phyloP scores from a whole-genome alignment of 2,329 filamentous ascomycete genomes.

The Penicillium olsonii region DNA sequence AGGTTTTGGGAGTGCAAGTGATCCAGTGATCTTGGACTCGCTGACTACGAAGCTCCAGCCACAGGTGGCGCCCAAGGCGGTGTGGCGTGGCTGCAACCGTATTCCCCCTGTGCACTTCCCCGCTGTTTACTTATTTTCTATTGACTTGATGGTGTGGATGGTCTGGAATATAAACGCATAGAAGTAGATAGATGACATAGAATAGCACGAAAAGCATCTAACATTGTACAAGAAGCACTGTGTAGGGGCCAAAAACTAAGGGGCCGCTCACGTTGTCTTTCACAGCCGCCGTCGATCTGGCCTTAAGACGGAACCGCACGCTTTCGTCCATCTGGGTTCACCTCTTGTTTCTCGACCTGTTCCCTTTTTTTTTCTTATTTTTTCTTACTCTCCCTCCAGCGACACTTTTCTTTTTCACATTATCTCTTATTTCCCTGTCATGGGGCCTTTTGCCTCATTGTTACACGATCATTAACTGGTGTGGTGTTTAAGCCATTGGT shows the following conservation, averaged over 20 bases:
- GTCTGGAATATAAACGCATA: background rate
- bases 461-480: slow-evolving; percentile 40
- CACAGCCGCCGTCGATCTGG: slow-evolving; percentile 35
- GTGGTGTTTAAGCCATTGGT: slow-evolving; percentile 17
- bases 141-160: background rate
- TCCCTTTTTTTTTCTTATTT: slow-evolving; percentile 18
- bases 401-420: slow-evolving; percentile 17
- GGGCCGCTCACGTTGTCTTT: slow-evolving; percentile 21
- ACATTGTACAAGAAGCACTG: background rate
- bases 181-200: background rate
- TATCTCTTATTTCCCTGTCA: slow-evolving; percentile 31
- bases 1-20: slow-evolving; percentile 5
- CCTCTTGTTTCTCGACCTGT: slow-evolving; percentile 24
- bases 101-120: background rate
- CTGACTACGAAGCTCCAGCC: slow-evolving; percentile 9
- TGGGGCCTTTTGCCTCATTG: slow-evolving; percentile 35
- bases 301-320: slow-evolving; percentile 32
- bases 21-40: background rate
- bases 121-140: slow-evolving; percentile 5
- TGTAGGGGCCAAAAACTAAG: slow-evolving; percentile 15
- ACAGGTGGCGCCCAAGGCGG: background rate
- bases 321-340: slow-evolving; percentile 34
- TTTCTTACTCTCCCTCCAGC: slow-evolving; percentile 18
- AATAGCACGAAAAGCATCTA: background rate
- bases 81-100: background rate